phyloP scores from a whole-genome alignment of 2,329 filamentous ascomycete genomes.

The Diaporthe vaccinii region DNA sequence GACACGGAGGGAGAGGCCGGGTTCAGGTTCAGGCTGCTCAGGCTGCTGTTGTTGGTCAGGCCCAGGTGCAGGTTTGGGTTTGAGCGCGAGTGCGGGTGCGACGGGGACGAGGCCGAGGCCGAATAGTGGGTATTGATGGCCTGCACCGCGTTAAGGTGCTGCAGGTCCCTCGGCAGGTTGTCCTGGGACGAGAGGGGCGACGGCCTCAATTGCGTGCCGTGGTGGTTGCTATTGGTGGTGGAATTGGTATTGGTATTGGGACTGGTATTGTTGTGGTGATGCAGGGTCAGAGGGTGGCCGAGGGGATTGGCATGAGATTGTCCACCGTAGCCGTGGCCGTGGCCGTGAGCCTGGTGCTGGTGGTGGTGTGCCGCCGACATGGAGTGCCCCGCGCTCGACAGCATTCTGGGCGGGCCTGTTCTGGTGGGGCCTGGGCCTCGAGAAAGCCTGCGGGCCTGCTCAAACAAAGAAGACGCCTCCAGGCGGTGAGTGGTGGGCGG shows the following conservation, averaged over 20 bases:
- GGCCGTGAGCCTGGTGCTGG: not conserved
- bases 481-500: slow-evolving; percentile 21
- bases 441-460: slow-evolving; percentile 22
- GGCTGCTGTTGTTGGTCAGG: slow-evolving; percentile 17
- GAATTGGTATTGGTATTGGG: not conserved
- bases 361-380: slow-evolving; percentile 14
- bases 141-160: slow-evolving; percentile 41
- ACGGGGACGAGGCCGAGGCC: not conserved
- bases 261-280: not conserved
- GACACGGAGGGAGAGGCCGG: not conserved
- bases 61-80: slow-evolving; percentile 21
- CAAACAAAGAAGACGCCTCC: not conserved
- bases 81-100: slow-evolving; percentile 14
- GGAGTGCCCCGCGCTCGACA: slow-evolving; percentile 40
- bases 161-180: slow-evolving; percentile 38
- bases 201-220: slow-evolving; percentile 34
- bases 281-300: not conserved
- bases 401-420: slow-evolving; percentile 31
- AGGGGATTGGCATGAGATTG: not conserved
- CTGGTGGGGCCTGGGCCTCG: slow-evolving; percentile 29
- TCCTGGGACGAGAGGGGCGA: slow-evolving; percentile 41
- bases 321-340: not conserved
- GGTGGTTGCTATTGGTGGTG: not conserved
- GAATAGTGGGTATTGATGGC: slow-evolving; percentile 39
- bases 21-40: slow-evolving; percentile 20